Evolutionary conservation across 1,284 basidiomycete genomes (phyloP).

Genomic region (Omphalotus olearius): DNA sequence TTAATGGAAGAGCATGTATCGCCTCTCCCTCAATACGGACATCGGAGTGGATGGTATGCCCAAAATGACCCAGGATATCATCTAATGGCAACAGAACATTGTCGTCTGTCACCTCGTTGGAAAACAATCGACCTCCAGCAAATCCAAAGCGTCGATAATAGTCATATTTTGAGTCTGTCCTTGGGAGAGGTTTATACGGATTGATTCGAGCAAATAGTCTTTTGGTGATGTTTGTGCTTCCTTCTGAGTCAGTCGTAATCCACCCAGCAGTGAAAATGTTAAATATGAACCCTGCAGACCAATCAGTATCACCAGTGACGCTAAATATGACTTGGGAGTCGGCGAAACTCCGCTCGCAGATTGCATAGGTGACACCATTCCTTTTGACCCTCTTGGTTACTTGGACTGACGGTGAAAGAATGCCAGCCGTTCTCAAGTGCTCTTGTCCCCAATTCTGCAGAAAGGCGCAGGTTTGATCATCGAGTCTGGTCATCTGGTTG

Average conservation of each 20-base stretch:
- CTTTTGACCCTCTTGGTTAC: neutral
- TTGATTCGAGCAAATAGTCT: neutral
- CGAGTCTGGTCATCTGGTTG: neutral
- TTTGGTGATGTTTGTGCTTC: neutral
- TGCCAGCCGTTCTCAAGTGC: neutral
- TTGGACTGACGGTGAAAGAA: neutral
- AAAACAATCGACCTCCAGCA: constrained; percentile 3
- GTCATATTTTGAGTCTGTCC: neutral
- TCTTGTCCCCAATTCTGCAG: neutral
- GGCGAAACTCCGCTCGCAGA: neutral
- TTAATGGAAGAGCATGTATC: constrained; percentile 4
- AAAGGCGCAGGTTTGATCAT: neutral
- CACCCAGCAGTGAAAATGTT: neutral
- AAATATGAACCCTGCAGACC: neutral
- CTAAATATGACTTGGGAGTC: constrained; percentile 8
- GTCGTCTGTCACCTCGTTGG: neutral
- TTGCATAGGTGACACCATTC: neutral
- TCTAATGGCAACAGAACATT: neutral
- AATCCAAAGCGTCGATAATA: constrained; percentile 3
- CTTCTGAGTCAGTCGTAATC: neutral
- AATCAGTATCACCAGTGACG: neutral
- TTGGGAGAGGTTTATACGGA: neutral
- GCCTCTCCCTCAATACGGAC: neutral
- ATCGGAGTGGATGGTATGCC: neutral
- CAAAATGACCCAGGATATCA: constrained; percentile 2